Conservation (phyloP, 805 yeast genomes). For the Schizosaccharomyces octosporus region DNA sequence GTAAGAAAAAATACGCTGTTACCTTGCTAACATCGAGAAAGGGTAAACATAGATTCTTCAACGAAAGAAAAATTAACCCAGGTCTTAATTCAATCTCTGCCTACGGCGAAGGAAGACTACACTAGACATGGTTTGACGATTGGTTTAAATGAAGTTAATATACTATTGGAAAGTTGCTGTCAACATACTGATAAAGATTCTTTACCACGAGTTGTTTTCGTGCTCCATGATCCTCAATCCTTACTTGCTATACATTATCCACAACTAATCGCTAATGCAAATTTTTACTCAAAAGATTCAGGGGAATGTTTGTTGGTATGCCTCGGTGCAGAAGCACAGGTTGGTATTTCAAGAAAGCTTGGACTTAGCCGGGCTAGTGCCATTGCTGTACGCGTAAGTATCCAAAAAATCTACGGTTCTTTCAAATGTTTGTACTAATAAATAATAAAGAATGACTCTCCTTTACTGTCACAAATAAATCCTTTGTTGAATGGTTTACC, state of each 20-base stretch:
- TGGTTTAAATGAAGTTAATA: background rate
- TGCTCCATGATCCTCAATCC: background rate
- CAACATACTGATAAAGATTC: background rate
- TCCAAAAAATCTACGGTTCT: no score
- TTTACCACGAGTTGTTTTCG: background rate
- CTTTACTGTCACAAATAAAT: background rate
- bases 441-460: background rate
- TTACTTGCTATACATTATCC: background rate
- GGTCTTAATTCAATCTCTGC: background rate
- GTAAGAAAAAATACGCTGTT: background rate
- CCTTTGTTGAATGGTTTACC: background rate
- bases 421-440: no score
- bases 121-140: background rate
- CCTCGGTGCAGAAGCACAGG: background rate
- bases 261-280: background rate
- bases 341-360: background rate
- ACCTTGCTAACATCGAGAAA: background rate
- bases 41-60: background rate
- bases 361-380: background rate
- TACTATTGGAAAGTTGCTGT: background rate
- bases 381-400: background rate
- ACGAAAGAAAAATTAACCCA: background rate
- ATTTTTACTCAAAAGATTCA: background rate
- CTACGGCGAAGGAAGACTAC: background rate
- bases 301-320: background rate